A percentile compares a stretch with the other conserved stretches of the same genome.
These are phyloP conservation scores for Boletus semigastroideus DNA, from an alignment of 1,284 basidiomycete genomes.

Conservation along the genomic window DNA sequence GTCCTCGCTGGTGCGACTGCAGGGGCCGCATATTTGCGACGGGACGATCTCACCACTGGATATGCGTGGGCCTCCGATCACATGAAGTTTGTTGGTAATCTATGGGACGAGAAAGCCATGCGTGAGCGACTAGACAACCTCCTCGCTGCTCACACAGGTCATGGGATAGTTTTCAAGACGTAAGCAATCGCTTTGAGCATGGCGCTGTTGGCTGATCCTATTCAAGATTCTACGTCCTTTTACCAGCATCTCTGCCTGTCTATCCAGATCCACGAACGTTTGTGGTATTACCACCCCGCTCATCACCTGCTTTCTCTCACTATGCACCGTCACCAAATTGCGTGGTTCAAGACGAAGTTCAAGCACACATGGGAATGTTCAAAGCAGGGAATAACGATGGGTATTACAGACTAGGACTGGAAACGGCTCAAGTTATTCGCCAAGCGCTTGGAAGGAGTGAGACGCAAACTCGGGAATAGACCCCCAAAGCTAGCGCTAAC, in stretches of 20 bases:
- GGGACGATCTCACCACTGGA: slow-evolving; percentile 68
- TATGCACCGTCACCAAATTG: slow-evolving; percentile 68
- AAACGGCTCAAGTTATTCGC: slow-evolving; percentile 58
- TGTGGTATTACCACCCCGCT: slow-evolving; percentile 64
- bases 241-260: slow-evolving; percentile 62
- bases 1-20: slow-evolving; percentile 82
- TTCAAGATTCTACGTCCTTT: slow-evolving; percentile 71
- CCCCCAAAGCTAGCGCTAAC: neutral
- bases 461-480: neutral
- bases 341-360: slow-evolving; percentile 74
- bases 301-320: slow-evolving; percentile 49
- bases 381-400: slow-evolving; percentile 80
- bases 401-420: slow-evolving; percentile 83
- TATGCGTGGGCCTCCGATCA: slow-evolving; percentile 86
- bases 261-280: slow-evolving; percentile 67
- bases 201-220: slow-evolving; percentile 8
- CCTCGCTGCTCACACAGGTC: slow-evolving; percentile 54
- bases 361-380: slow-evolving; percentile 92
- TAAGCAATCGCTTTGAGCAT: slow-evolving; percentile 41
- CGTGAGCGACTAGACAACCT: slow-evolving; percentile 63
- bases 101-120: slow-evolving; percentile 81
- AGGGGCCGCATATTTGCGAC: slow-evolving; percentile 79
- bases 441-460: slow-evolving; percentile 44
- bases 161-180: slow-evolving; percentile 75
- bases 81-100: slow-evolving; percentile 84